Evolutionary conservation across 805 yeast species (phyloP), one percentile per base, ranked within the genome.

Genomic region (Candida easanensis): DNA sequence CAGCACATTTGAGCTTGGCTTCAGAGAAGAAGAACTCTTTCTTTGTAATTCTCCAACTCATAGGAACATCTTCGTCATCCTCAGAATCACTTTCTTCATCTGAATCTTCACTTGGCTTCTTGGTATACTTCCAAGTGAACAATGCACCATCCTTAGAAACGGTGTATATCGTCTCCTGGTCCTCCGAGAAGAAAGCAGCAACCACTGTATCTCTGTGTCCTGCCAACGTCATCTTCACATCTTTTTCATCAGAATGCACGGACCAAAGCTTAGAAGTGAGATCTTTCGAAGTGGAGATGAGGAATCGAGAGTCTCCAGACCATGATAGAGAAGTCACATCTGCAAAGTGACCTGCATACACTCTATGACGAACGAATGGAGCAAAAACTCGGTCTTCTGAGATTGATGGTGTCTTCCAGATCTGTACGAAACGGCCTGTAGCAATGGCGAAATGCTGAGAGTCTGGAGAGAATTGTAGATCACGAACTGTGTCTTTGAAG

Each of bases 61-160:
- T 69, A 1, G 69, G 63, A 2, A 57, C 49, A 45, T 68, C 71
- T 35, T 69, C 73, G 33, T 68, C 71, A 36, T 69, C 73, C 32
- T 63, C 68, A 9, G 55, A 62, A n/a, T 60, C 65, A 14, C 60
- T 66, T 7, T 69, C 78, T 7, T 70, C 77, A 22, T 68, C 73
- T 10, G 38, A 32, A 19, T 62, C 68, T 7, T 72, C 76, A 1
- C 71, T 65, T 39, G 78, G 77, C 49, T 71, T 74, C 46, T 76
- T 76, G 2, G 84, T 75, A 61, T 85, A 93, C 59, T 88, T 89
- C 98, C 99, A 93, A 56, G 78, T 77, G 61, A 90, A 87, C 43
- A 91, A 68, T 0, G 99, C 97, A 42, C 98, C 99, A 60, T 93
- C 99, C 62, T 85, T 87, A 61, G 96, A 86, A 15, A 93, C 75